Evolutionary conservation across 1,284 basidiomycete species (phyloP), one percentile per base, ranked within the genome.

Genomic region (Malassezia equina): DNA sequence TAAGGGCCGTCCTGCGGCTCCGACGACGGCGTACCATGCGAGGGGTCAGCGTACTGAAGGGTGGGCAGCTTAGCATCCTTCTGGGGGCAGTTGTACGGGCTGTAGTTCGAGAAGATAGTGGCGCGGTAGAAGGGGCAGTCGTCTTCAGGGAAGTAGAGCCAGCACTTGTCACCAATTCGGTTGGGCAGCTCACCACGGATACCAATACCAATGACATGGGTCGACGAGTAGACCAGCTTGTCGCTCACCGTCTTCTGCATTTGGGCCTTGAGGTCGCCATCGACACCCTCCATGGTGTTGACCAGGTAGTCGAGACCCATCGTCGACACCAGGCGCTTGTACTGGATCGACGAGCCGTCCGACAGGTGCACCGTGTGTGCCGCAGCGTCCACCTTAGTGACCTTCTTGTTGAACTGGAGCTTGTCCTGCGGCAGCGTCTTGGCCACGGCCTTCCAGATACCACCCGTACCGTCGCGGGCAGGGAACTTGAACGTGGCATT

Each of bases 61-160:
- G 78, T 79, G 34, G 75, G 73, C 23, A 80, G 75, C 66, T 75
- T 72, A 49, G 64, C 68, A 31, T 74, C 68, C 24, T 63, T 61
- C 52, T 73, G 62, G 2, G 79, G 79, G 54, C 76, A 76, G 70
- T 80, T 79, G 75, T 77, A 73, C 31, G 78, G 78, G 32, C 78
- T 78, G 71, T 80, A 80, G 75, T 80, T 80, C 59, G 78, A 78
- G 66, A 80, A 80, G 67, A 80, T 78, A 54, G 79, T 80, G 15
- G 78, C 78, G 40, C 79, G 77, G 75, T 80, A 80, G 75, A 79
- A 80, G 33, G 79, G 79, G 40, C 77, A 77, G 72, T 79, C 73
- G 60, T 77, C 75, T 61, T 79, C 78, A 36, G 78, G 78, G 71
- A 76, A 76, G 73, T 76, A 77, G 51, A 76, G 71, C 76, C 76